Conservation (phyloP, 164 flowering plant species). For the Nymphaea thermarum region DNA sequence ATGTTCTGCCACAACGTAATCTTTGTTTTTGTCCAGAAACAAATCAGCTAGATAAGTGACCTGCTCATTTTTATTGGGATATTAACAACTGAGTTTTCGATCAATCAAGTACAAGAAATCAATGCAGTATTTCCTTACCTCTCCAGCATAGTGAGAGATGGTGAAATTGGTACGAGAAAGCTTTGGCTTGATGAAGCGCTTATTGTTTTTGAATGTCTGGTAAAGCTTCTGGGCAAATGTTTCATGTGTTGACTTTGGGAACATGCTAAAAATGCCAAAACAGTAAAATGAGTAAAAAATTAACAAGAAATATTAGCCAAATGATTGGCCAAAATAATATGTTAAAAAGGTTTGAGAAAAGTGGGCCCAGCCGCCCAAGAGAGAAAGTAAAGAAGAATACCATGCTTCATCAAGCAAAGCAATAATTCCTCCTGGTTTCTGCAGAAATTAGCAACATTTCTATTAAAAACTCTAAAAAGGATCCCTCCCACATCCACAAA, state of each 20-base stretch:
- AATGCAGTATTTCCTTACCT: slow-evolving; percentile 32
- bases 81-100: no score
- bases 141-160: slow-evolving; percentile 92
- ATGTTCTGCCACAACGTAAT: slow-evolving; percentile 97
- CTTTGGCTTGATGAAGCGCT: slow-evolving; percentile 92
- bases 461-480: no score
- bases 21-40: slow-evolving; percentile 90
- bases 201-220: slow-evolving; percentile 71
- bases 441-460: slow-evolving; percentile 13
- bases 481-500: no score
- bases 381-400: slow-evolving; percentile 26
- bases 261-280: slow-evolving; percentile 55
- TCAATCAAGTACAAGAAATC: background rate
- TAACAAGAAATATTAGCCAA: background rate
- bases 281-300: background rate
- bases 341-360: background rate
- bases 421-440: slow-evolving; percentile 99
- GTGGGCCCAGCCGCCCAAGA: background rate
- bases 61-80: slow-evolving; percentile 13
- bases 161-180: slow-evolving; percentile 91
- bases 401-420: slow-evolving; percentile 98
- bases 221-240: slow-evolving; percentile 97
- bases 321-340: background rate
- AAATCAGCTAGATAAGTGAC: slow-evolving; percentile 74
- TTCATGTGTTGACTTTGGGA: slow-evolving; percentile 97